Percentiles rank a stretch among this genome's conserved stretches.
phyloP scores from a whole-genome alignment of 148 eudicot genomes.

The Pouteria glomerata region DNA sequence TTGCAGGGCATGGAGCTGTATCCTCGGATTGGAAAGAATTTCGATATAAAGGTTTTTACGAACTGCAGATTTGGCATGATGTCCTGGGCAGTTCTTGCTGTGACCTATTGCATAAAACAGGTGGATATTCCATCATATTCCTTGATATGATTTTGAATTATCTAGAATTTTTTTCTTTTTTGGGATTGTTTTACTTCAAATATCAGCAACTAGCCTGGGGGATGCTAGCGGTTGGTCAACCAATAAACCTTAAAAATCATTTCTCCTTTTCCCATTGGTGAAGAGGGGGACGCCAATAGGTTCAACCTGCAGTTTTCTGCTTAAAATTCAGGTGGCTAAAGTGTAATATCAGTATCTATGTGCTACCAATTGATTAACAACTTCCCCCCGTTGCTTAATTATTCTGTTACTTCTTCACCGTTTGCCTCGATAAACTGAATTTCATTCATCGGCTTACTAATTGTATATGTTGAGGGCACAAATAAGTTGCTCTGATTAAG shows the following conservation, averaged over 20 bases:
- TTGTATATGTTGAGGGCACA: neutral
- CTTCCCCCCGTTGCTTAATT: neutral
- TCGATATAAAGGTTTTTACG: slow-evolving; percentile 90
- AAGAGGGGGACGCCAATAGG: neutral
- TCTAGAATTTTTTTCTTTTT: neutral
- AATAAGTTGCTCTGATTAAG: neutral
- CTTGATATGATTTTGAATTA: neutral
- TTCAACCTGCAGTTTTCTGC: neutral
- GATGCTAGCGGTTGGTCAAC: neutral
- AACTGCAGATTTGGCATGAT: slow-evolving; percentile 99
- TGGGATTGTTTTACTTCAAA: neutral
- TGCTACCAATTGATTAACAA: neutral
- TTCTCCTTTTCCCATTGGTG: neutral
- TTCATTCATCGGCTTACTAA: neutral
- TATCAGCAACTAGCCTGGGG: neutral
- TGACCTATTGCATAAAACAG: slow-evolving; percentile 96
- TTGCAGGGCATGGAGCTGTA: slow-evolving; percentile 95
- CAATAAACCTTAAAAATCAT: neutral
- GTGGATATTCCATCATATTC: slow-evolving; percentile 24
- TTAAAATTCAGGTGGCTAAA: neutral
- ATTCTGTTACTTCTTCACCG: neutral
- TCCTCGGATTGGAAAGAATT: slow-evolving; percentile 88
- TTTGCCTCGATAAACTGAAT: neutral
- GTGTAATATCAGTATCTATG: neutral
- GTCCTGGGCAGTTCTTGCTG: slow-evolving; percentile 99